These are phyloP conservation scores for Pugionium dolabratum DNA, from an alignment of 345 rosid genomes.

Conservation along the genomic window DNA sequence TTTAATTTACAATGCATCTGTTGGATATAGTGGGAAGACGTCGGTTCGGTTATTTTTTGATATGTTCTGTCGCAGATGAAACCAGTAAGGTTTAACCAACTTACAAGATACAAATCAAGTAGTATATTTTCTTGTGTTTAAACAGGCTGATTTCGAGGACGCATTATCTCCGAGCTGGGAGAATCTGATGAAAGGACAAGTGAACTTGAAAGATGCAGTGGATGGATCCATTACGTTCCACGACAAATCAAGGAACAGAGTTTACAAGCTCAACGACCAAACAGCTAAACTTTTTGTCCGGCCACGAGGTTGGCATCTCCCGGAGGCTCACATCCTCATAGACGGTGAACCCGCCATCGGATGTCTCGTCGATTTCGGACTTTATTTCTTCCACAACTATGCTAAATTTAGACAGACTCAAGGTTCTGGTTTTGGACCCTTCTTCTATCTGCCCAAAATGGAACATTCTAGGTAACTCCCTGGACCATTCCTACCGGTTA, in stretches of 20 bases:
- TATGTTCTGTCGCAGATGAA: too few relatives aligned
- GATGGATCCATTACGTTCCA: conserved; percentile 74
- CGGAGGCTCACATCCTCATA: conserved; percentile 78
- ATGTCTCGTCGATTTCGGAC: conserved; percentile 89
- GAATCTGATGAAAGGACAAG: conserved; percentile 87
- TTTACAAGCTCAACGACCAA: conserved; percentile 81
- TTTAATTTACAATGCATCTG: too few relatives aligned
- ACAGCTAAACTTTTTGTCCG: conserved; percentile 84
- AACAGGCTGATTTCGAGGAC: conserved; percentile 92
- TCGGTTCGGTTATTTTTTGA: too few relatives aligned
- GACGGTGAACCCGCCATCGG: conserved; percentile 88
- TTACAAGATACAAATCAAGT: too few relatives aligned
- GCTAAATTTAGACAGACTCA: conserved; percentile 63
- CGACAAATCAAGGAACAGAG: conserved; percentile 77
- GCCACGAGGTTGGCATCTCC: conserved; percentile 93
- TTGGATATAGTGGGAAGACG: too few relatives aligned
- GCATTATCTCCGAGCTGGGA: conserved; percentile 95
- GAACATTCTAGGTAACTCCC: conserved; percentile 74
- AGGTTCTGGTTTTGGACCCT: conserved; percentile 85
- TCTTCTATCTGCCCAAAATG: conserved; percentile 97
- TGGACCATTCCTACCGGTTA: background rate
- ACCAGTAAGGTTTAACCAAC: too few relatives aligned
- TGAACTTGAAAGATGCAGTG: conserved; percentile 87
- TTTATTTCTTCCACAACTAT: conserved; percentile 81
- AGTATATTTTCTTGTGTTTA: background rate